Base-by-base conservation (phyloP, 805 yeast species). In the Candida montana region DNA sequence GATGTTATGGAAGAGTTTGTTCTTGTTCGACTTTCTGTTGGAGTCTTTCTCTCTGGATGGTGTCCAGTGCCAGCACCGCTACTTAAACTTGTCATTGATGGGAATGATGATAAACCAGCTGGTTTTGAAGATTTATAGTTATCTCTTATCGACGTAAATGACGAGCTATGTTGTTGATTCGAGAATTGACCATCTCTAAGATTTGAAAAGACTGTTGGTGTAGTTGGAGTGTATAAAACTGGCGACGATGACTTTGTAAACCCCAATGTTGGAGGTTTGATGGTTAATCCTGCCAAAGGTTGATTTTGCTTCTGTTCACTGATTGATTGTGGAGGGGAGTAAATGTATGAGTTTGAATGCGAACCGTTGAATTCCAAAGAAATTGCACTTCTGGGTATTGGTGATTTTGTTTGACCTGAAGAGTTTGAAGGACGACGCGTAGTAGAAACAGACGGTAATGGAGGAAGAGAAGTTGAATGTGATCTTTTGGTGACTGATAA, bases 371-470 rank as follows among this genome's bases (percentile, higher is more conserved):
- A 53, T 15, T 51, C 53, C 12, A 49, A 33, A 2, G 60, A 50
- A 3, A 52, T 43, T 4, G 59, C 53, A 33, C 53, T 49, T 34
- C 57, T 37, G 10, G 57, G 57, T 6, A 47, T 37, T 3, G 59
- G 58, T 1, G 61, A 52, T 20, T 49, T 47, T 13, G 59, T 48
- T 8, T 32, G 19, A 3, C 59, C 42, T 2, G 58, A 52, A 2
- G 62, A 47, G 21, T 39, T 46, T 7, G 62, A 50, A 8, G 61
- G 39, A 17, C 59, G 51, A 18, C 61, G 53, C 11, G 55, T 38
- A 2, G 65, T 60, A 9, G 63, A 57, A 10, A 61, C 63, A 2
- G 63, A 50, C 2, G 65, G 65, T 20, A 61, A 46, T n/a, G 62
- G 62, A 3, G 65, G 65, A 23, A 61, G 33, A 28, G 62, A 55